Conservation (phyloP, 2,329 filamentous ascomycete genomes). For the Samsoniella hepiali region DNA sequence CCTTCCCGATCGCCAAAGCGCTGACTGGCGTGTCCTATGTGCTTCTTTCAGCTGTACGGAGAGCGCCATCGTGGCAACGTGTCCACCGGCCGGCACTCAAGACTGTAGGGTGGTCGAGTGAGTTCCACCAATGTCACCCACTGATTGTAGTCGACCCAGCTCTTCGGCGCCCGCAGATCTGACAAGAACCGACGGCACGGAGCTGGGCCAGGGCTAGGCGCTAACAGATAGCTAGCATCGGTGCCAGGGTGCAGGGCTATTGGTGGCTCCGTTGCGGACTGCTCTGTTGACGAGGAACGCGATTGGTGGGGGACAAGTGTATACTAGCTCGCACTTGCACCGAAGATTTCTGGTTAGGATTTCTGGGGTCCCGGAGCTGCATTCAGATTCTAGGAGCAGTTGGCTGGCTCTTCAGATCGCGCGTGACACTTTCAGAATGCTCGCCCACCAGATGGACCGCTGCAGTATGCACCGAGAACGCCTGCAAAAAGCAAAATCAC, state of each 20-base stretch:
- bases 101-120: neutral
- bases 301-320: neutral
- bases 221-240: neutral
- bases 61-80: neutral
- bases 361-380: neutral
- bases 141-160: neutral
- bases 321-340: neutral
- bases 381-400: too few relatives aligned
- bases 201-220: neutral
- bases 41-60: neutral
- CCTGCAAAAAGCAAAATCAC: neutral
- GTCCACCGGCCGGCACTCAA: neutral
- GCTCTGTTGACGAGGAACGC: neutral
- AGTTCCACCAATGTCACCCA: neutral
- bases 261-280: neutral
- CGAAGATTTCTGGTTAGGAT: neutral
- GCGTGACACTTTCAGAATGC: neutral
- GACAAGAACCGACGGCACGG: conserved; percentile 12
- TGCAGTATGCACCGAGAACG: neutral
- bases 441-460: neutral
- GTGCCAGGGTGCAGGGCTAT: neutral
- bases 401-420: neutral
- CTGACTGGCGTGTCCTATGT: neutral
- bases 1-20: conserved; percentile 4
- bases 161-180: conserved; percentile 3